Percentiles rank a stretch among this genome's conserved stretches.
These are phyloP conservation scores for Aspergillus funiculosus DNA, from an alignment of 495 filamentous ascomycete species.

Conservation along the genomic window DNA sequence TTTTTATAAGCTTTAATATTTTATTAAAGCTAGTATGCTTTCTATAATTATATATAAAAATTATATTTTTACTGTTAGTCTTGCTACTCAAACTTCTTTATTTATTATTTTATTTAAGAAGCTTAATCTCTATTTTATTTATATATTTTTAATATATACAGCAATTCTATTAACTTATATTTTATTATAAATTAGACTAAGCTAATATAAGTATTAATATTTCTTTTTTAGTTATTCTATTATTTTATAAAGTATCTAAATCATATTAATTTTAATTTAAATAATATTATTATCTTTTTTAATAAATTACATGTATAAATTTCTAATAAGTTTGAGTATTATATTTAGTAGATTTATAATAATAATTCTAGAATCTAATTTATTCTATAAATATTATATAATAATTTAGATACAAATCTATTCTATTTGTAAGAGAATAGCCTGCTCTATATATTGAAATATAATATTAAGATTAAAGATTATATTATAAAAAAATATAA, in stretches of 20 bases:
- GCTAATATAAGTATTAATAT: constrained; percentile 3
- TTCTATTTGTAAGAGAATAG: neutral
- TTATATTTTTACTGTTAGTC: neutral
- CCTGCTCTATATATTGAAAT: neutral
- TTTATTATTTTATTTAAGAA: neutral
- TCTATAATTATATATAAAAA: neutral
- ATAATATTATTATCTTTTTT: neutral
- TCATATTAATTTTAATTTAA: neutral
- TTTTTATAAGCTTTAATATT: neutral
- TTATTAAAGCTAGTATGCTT: neutral
- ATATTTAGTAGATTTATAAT: neutral
- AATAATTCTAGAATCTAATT: neutral
- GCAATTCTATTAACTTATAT: neutral
- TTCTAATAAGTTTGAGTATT: neutral
- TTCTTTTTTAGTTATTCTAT: neutral
- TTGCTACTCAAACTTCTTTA: neutral
- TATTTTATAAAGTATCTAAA: neutral
- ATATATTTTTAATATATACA: neutral
- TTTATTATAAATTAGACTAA: neutral
- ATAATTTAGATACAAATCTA: neutral
- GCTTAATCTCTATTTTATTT: neutral
- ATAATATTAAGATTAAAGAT: neutral
- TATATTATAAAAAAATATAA: neutral
- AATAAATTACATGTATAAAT: neutral
- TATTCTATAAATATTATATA: neutral